Evolutionary conservation across 805 yeast species (phyloP).

Genomic region (Wickerhamomyces hampshirensis): DNA sequence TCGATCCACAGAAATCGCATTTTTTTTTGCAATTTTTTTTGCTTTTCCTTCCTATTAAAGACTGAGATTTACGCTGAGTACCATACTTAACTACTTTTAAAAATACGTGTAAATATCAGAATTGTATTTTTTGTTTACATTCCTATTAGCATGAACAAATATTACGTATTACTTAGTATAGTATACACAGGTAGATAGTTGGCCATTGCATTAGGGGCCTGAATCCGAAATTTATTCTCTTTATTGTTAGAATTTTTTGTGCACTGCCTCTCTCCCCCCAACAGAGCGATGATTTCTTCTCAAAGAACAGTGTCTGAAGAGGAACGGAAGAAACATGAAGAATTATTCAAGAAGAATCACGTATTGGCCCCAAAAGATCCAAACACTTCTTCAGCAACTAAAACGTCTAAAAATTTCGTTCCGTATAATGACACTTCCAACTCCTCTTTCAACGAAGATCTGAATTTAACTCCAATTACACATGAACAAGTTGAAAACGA

Average conservation of each 20-base stretch:
- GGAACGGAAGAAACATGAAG: slow-evolving; percentile 13
- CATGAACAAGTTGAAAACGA: slow-evolving; percentile 17
- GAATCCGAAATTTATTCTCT: no score
- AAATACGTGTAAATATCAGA: not conserved
- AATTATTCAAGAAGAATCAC: slow-evolving; percentile 18
- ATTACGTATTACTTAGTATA: no score
- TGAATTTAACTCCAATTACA: slow-evolving; percentile 15
- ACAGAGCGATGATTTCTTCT: not conserved
- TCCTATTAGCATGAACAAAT: no score
- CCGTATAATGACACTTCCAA: slow-evolving; percentile 3
- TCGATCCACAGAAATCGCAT: slow-evolving; percentile 72
- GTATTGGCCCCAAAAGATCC: slow-evolving; percentile 13
- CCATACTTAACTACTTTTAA: not conserved
- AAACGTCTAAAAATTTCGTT: not conserved
- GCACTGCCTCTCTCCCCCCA: no score
- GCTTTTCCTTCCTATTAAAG: slow-evolving; percentile 1
- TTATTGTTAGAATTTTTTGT: no score
- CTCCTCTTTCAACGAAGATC: slow-evolving; percentile 3
- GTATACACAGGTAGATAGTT: no score
- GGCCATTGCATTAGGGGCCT: no score
- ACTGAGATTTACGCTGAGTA: not conserved
- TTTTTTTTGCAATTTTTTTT: slow-evolving; percentile 12
- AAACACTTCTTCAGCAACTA: slow-evolving; percentile 5
- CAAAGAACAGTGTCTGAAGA: slow-evolving; percentile 9
- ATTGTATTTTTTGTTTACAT: not conserved